Evolutionary conservation across 768 basidiomycete genomes (phyloP), one percentile per base, ranked within the genome.

Genomic region (Mycena latifolia): DNA sequence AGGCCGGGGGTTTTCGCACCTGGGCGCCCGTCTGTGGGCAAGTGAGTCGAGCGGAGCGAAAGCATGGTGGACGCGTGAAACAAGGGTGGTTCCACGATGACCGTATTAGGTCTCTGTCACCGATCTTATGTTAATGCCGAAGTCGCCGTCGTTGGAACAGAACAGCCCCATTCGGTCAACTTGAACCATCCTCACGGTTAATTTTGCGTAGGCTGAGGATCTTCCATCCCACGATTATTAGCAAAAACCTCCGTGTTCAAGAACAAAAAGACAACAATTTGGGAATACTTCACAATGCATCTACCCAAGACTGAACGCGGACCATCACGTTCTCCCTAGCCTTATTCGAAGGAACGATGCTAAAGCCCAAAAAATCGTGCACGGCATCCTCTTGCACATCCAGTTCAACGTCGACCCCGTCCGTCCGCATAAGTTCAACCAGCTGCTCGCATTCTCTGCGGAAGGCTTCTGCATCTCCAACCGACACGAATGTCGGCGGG

Each of bases 311-410:
- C 14, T 37, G 37, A 37, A 55, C 54, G 54, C 54, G 54, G 9
- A 43, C 37, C 54, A 55, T 55, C 54, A 55, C 54, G 27, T 43
- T 55, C 33, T 55, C 55, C 43, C 69, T 63, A 22, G 69, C 69
- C 27, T 43, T 25, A n/a, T 53, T 46, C 55, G 55, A 59, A 27
- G 67, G 70, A 28, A 69, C 67, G 24, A 52, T 45, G 46, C n/a
- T 55, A 43, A 55, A 62, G 17, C 67, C 67, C 64, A 64, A 73
- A 53, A 70, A 72, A 61, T 74, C 71, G 39, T 74, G 73, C 17
- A 71, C 71, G 7, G 71, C 71, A 47, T 74, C 71, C 46, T 62
- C 47, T 63, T 72, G 73, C 41, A 70, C 68, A 55, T 72, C 73
- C 22, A 67, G 61, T 25, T 63, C 63, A 29, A 71, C 68, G 46